Percentiles rank a stretch among this genome's conserved stretches.
Evolutionary conservation across 2,329 filamentous ascomycete genomes (phyloP).

Genomic region (Helotiales sp.): DNA sequence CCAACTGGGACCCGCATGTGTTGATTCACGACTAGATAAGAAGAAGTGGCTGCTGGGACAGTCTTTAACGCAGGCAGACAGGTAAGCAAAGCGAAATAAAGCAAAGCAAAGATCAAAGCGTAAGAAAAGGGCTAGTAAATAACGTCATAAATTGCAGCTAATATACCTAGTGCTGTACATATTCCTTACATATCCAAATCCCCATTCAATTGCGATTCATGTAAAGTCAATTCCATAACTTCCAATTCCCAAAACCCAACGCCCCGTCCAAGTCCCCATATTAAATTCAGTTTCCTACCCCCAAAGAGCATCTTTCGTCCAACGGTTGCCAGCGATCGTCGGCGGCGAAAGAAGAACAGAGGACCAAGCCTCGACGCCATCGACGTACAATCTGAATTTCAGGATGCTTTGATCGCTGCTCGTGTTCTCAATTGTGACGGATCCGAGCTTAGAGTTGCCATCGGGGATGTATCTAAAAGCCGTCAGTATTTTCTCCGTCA

Average conservation of each 20-base stretch:
- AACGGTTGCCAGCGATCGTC: constrained; percentile 30
- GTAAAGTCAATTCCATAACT: background rate
- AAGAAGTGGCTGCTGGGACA: no score
- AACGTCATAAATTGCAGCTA: background rate
- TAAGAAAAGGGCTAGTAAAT: background rate
- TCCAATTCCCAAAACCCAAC: constrained; percentile 3
- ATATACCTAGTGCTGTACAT: background rate
- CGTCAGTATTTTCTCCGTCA: background rate
- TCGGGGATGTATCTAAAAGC: constrained; percentile 73
- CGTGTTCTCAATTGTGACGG: constrained; percentile 75
- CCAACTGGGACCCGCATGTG: no score
- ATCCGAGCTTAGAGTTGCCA: constrained; percentile 88
- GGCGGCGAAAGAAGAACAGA: constrained; percentile 58
- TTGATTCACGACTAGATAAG: no score
- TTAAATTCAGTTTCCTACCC: constrained; percentile 24
- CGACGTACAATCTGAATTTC: constrained; percentile 80
- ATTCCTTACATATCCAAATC: background rate
- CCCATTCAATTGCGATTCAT: no score
- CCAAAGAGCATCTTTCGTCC: constrained; percentile 42
- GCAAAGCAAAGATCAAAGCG: background rate
- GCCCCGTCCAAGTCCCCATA: constrained; percentile 7
- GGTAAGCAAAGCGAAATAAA: background rate
- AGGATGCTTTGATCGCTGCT: constrained; percentile 72
- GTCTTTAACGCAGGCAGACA: background rate
- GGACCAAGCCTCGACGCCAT: constrained; percentile 81